Conservation (phyloP, 129 eudicot genomes). For the Lactuca saligna region DNA sequence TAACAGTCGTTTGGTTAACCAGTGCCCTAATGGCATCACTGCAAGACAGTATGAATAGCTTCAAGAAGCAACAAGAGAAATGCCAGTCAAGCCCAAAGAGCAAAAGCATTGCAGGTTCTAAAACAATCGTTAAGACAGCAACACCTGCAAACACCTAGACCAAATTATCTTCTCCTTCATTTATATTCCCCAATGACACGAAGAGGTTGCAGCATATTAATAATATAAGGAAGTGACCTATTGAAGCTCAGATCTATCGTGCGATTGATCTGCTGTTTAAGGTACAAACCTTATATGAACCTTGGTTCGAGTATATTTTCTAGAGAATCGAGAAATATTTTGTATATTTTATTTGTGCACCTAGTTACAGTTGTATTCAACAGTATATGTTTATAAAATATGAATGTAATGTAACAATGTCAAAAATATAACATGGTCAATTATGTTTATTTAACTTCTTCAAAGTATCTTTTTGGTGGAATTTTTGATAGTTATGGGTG, state of each 20-base stretch:
- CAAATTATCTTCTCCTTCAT: conserved; percentile 51
- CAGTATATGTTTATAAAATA: no score
- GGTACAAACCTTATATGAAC: conserved; percentile 50
- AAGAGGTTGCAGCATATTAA: conserved; percentile 66
- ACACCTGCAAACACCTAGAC: conserved; percentile 25
- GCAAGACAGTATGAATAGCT: conserved; percentile 55
- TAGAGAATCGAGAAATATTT: background rate
- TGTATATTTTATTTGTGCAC: background rate
- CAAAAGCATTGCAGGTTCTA: conserved; percentile 36
- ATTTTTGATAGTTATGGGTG: no score
- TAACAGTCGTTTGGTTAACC: background rate
- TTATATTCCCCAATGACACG: conserved; percentile 67
- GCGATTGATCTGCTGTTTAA: conserved; percentile 62
- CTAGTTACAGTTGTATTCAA: background rate
- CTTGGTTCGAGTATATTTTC: background rate
- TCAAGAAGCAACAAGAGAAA: conserved; percentile 83
- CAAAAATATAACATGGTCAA: background rate
- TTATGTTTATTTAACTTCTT: no score
- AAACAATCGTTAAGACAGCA: conserved; percentile 34
- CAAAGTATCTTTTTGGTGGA: no score
- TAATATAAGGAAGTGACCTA: conserved; percentile 71
- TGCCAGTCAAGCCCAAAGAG: conserved; percentile 59
- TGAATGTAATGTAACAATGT: background rate
- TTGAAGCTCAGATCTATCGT: conserved; percentile 74
- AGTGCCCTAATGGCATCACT: conserved; percentile 45